These are phyloP conservation scores for Lichtheimia hyalospora DNA, from an alignment of 371 early-diverging fungal species.

Conservation along the genomic window DNA sequence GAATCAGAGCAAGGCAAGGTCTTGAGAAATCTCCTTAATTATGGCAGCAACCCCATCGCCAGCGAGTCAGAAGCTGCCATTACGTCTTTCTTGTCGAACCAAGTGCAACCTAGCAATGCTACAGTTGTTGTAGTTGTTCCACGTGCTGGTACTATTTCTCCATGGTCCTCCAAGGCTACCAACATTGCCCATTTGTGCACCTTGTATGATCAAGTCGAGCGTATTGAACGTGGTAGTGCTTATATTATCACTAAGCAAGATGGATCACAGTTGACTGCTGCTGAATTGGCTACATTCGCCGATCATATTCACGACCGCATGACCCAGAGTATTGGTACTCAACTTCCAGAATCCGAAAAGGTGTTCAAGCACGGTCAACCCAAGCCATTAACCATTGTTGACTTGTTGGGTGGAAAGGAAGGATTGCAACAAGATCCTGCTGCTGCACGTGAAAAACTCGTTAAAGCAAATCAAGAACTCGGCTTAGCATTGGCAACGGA, in stretches of 20 bases:
- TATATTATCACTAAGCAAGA: conserved; percentile 57
- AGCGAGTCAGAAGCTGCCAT: conserved; percentile 33
- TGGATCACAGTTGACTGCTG: conserved; percentile 23
- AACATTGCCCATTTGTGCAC: conserved; percentile 92
- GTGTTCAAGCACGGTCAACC: conserved; percentile 79
- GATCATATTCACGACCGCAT: conserved; percentile 86
- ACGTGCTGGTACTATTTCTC: conserved; percentile 93
- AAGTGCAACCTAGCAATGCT: conserved; percentile 26
- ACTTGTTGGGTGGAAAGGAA: conserved; percentile 38
- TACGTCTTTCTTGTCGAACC: conserved; percentile 33
- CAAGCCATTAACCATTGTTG: conserved; percentile 77
- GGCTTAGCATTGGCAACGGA: conserved; percentile 93
- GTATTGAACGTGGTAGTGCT: conserved; percentile 88
- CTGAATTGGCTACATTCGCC: conserved; percentile 47
- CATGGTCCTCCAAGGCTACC: conserved; percentile 99
- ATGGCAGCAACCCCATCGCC: conserved; percentile 47
- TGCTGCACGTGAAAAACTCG: conserved; percentile 65
- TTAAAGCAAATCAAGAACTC: conserved; percentile 80
- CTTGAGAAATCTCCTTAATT: conserved; percentile 43
- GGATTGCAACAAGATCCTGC: conserved; percentile 30
- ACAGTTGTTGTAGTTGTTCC: conserved; percentile 74
- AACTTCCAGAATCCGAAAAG: conserved; percentile 60
- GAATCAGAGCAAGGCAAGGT: conserved; percentile 43
- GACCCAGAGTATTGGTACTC: conserved; percentile 77
- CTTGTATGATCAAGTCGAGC: conserved; percentile 62